Evolutionary conservation across 1,284 basidiomycete genomes (phyloP), one percentile per base, ranked within the genome.

Genomic region (Cerrena zonata): DNA sequence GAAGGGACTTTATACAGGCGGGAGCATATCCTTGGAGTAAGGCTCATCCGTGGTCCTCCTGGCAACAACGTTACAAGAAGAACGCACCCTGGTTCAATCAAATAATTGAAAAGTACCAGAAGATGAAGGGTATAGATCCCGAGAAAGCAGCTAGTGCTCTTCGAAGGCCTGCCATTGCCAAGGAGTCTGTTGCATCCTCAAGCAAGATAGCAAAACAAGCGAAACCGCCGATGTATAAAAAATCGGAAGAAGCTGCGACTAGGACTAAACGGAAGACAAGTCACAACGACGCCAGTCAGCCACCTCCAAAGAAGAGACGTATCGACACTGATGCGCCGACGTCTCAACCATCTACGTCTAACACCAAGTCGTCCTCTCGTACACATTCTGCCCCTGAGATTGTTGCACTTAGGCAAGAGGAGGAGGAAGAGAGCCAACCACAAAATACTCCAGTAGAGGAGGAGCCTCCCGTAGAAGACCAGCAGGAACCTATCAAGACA

Each of bases 61-160:
- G 80, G 80, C 69, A 78, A 7, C 70, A 80, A 40, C 74, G 71
- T 26, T 83, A 82, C 61, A 62, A 58, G 48, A 77, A 67, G 41
- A 66, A 78, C 48, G 26, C 62, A 19, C 53, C 40, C 0, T 44
- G 47, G 5, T 78, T 81, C 53, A 72, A 85, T 55, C 34, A 1
- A 19, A 52, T 52, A 4, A 78, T 84, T 30, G 55, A 52, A 23
- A 50, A 46, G 42, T 71, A 72, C 45, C 66, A 69, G 47, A 53
- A 55, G 40, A 58, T 62, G 48, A 57, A 69, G 40, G 55, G 52
- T 1, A 53, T 62, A 49, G 19, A 55, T 15, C 30, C 34, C 12
- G 13, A 12, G 7, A 36, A 38, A 15, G 21, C 27, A 15, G 45
- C 22, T 18, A 10, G 18, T 18, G 12, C n/a, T 11, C 7, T 34